Base-by-base conservation (phyloP, 1,284 basidiomycete species). In the Sporisorium scitamineum region DNA sequence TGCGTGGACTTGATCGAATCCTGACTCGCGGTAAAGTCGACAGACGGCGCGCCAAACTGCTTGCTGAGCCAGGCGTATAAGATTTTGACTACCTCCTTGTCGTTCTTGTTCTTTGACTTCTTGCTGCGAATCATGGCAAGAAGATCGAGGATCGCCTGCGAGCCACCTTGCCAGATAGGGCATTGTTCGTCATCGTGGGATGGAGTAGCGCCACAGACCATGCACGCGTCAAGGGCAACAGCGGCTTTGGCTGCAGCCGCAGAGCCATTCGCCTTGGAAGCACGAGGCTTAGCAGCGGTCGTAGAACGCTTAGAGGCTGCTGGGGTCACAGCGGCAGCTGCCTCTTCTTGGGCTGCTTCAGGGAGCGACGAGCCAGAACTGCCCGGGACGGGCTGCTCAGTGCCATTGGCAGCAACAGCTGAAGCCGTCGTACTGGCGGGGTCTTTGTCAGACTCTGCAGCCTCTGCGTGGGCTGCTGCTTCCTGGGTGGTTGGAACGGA, bases 111-210 rank as follows among this genome's bases (percentile, higher is more conserved):
- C 61, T 68, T 73, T 6, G 14, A 39, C 13, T 7, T 26, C 58
- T 67, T 68, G 27, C 48, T 52, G 26, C 70, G 61, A 14, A 64
- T 32, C 54, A 61, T 54, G 41, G 48, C 57, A 6, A 66, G 48
- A 54, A 73, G 41, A 8, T 61, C 70, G 26, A 68, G 48, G n/a
- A 68, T 68, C 1, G 69, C 51, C 24, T 71, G 62, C 18, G 60
- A 58, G 20, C 70, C 70, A 6, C 55, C 57, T 34, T 55, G 57
- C 56, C 53, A 73, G 39, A 73, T 53, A 1, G 39, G 44, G 14
- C 70, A 73, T 2, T 55, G 29, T n/a, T 63, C 58, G 29, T 52
- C 20, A 1, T 57, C 65, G 47, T 73, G 70, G 6, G 55, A 14
- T 0, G 70, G 70, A 10, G 51, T 32, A 0, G 54, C 34, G 9